Conservation (phyloP, 148 eudicot genomes). For the Talinum fruticosum region DNA sequence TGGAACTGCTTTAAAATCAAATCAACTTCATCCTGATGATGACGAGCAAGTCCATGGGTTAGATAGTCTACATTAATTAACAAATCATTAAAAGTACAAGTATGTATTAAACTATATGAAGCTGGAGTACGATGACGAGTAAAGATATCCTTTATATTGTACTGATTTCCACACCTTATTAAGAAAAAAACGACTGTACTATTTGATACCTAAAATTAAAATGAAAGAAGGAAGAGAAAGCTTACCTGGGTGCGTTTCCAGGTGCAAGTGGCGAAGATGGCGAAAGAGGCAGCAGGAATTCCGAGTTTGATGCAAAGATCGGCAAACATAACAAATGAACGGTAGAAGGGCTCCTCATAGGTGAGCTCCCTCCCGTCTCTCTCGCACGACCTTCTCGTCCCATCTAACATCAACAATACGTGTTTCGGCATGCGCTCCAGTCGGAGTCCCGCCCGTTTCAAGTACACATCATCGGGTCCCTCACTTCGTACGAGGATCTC, state of each 20-base stretch:
- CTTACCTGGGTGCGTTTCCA: conserved; percentile 12
- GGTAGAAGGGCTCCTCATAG: conserved; percentile 13
- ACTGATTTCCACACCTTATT: too few relatives aligned
- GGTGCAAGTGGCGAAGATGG: not conserved
- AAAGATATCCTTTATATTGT: too few relatives aligned
- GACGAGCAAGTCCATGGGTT: too few relatives aligned
- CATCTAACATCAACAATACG: conserved; percentile 16
- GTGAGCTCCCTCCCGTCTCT: not conserved
- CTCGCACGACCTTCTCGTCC: conserved; percentile 7
- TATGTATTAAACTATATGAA: too few relatives aligned
- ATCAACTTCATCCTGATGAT: conserved; percentile 19
- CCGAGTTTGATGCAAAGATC: conserved; percentile 22
- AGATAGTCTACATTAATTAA: too few relatives aligned
- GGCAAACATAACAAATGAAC: not conserved
- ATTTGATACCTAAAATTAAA: too few relatives aligned
- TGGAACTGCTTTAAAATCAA: conserved; percentile 16
- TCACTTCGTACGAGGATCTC: not conserved
- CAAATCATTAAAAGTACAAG: too few relatives aligned
- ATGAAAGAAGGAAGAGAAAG: not conserved
- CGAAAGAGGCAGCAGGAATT: conserved; percentile 7
- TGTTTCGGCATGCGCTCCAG: conserved; percentile 15
- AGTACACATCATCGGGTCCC: not conserved
- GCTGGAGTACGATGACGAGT: too few relatives aligned
- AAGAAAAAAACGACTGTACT: too few relatives aligned
- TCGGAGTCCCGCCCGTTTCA: not conserved